Evolutionary conservation across 2,329 filamentous ascomycete genomes (phyloP).

Genomic region (Penicillium sp.): DNA sequence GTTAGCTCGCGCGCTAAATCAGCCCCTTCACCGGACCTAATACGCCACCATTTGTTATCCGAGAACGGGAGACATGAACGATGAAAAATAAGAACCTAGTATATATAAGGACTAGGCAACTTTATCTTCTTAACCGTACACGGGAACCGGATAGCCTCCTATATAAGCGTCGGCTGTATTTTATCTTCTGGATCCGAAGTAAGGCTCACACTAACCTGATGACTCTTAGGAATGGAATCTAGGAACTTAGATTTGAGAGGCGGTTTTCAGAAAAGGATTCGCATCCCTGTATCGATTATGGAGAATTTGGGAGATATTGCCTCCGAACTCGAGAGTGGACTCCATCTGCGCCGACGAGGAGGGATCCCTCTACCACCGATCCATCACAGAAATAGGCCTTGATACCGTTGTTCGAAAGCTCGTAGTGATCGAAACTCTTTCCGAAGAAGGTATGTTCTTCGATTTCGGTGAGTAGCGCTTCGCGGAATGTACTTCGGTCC

Average conservation of each 20-base stretch:
- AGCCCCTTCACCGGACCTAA: slow-evolving; percentile 12
- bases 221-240: slow-evolving; percentile 5
- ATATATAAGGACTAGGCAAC: slow-evolving; percentile 26
- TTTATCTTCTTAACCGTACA: slow-evolving; percentile 5
- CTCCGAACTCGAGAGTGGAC: slow-evolving; percentile 36
- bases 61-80: slow-evolving; percentile 9
- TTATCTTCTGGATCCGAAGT: slow-evolving; percentile 9
- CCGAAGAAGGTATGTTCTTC: slow-evolving; percentile 32
- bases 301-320: slow-evolving; percentile 38
- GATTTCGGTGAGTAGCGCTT: slow-evolving; percentile 32
- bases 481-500: slow-evolving; percentile 37
- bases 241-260: slow-evolving; percentile 16
- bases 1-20: slow-evolving; percentile 22
- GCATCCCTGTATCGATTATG: slow-evolving; percentile 39
- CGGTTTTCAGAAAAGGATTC: slow-evolving; percentile 37
- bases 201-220: slow-evolving; percentile 17
- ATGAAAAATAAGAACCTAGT: slow-evolving; percentile 22
- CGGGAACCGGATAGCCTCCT: slow-evolving; percentile 23
- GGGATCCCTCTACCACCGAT: slow-evolving; percentile 26
- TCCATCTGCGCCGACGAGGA: slow-evolving; percentile 45
- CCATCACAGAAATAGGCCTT: slow-evolving; percentile 34
- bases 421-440: slow-evolving; percentile 27
- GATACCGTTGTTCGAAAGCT: slow-evolving; percentile 16
- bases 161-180: slow-evolving; percentile 15
- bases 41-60: slow-evolving; percentile 10